Conservation (phyloP, 192 early-diverging fungal species). For the Coemansia sp. region DNA sequence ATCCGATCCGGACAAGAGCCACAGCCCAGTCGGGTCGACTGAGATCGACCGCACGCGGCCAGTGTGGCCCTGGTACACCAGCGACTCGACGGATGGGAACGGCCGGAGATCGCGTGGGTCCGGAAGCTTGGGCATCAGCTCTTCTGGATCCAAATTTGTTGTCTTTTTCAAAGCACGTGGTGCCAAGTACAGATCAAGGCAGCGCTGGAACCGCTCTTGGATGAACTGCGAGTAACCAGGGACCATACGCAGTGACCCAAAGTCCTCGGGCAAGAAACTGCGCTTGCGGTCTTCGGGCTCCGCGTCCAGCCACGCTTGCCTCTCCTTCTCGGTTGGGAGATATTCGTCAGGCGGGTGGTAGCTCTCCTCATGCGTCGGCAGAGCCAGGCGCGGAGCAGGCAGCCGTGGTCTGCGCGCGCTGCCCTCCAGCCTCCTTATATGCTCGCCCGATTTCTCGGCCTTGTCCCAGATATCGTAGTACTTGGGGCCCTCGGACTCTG, state of each 20-base stretch:
- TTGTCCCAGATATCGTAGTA: slow-evolving; percentile 91
- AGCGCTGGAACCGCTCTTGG: slow-evolving; percentile 94
- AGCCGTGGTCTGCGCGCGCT: slow-evolving; percentile 66
- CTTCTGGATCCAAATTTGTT: slow-evolving; percentile 87
- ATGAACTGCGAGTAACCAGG: slow-evolving; percentile 89
- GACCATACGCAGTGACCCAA: slow-evolving; percentile 76
- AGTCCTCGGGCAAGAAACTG: slow-evolving; percentile 64
- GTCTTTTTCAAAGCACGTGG: slow-evolving; percentile 89
- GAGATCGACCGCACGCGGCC: slow-evolving; percentile 80
- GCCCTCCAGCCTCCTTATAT: slow-evolving; percentile 55
- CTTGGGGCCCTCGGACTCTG: slow-evolving; percentile 55
- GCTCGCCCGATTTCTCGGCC: slow-evolving; percentile 57
- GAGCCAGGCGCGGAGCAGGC: slow-evolving; percentile 84
- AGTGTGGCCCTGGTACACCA: slow-evolving; percentile 83
- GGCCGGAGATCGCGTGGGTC: slow-evolving; percentile 93
- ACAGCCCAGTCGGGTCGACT: slow-evolving; percentile 92
- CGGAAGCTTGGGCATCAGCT: slow-evolving; percentile 93
- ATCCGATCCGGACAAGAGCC: slow-evolving; percentile 87
- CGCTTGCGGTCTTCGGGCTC: slow-evolving; percentile 77
- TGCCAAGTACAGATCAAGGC: slow-evolving; percentile 95
- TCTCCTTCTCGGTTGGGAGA: slow-evolving; percentile 81
- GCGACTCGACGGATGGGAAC: slow-evolving; percentile 81
- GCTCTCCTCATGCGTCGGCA: slow-evolving; percentile 91
- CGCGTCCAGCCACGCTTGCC: slow-evolving; percentile 73
- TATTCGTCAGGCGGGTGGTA: slow-evolving; percentile 98